Base-by-base conservation (phyloP, 1,284 basidiomycete genomes). In the Trametes pubescens region DNA sequence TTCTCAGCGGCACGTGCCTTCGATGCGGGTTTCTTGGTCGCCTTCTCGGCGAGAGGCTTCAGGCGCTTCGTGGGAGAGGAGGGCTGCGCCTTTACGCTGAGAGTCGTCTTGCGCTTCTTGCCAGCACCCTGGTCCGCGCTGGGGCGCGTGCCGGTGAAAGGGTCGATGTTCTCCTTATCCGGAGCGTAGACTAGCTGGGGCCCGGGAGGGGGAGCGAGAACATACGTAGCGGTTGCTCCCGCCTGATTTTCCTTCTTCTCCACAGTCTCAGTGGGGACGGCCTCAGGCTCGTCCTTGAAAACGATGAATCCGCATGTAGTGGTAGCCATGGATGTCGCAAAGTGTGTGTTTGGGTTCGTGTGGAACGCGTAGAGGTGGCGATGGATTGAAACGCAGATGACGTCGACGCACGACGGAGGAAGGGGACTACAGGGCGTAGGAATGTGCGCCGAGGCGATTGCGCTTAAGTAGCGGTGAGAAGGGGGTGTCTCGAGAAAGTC, bases 151-250 rank as follows among this genome's bases (percentile, higher is more conserved):
- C 91, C 91, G 7, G 91, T 92, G 66, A 89, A 64, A 43, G 91
- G 91, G 73, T 92, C 82, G 52, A 88, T 79, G 73, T 93, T 93
- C 76, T 93, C 91, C 80, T 93, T 93, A 79, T 92, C 89, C 62
- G 78, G 75, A 24, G 77, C 72, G 34, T 78, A 77, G 34, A 78
- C 74, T 0, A 79, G 74, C 47, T 76, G 75, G 58, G 77, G 68
- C 64, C 78, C 77, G 46, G 66, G 61, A 44, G 68, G 52, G 35
- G 66, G 66, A 35, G 64, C 60, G 6, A 67, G 62, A 40, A 62
- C 60, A 48, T 52, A 59, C 51, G 61, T 62, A 53, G 65, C 62
- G 65, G 53, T 37, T 1, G 51, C 10, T 18, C 57, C 43, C 13
- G 14, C 53, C 21, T 44, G 51, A 14, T 40, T 52, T 24, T 69